Evolutionary conservation across 1,139 yeast genomes (phyloP), one percentile per base, ranked within the genome.

Genomic region (Williopsis jadinii): DNA sequence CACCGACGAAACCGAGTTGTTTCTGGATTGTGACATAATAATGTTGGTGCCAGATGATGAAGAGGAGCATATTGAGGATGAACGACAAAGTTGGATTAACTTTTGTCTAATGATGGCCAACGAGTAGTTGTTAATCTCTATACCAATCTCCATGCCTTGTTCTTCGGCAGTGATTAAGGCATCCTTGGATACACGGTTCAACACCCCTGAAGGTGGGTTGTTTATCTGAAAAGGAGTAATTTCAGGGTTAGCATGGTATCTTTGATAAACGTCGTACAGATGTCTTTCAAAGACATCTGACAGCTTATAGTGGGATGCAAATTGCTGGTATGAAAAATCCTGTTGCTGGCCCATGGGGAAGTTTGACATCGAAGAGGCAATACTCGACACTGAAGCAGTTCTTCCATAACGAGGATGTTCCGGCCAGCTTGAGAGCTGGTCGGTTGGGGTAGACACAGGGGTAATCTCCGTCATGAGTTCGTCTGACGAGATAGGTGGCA

Each of bases 151-250:
- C 24, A 65, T 46, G 1, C 55, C 53, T 3, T 49, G 42, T 9
- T 50, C 54, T 5, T 55, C 41, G 2, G 66, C 59, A 9, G 40
- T 43, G 11, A 51, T 51, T 30, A 62, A 51, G 37, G 67, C 62
- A 24, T 64, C 64, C 42, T 64, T 66, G 2, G 71, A 56, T 1
- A 68, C 66, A 36, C 58, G 58, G 11, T 67, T 64, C 8, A 66
- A 58, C 8, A 67, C 57, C 5, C 73, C 73, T 8, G 68, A 59
- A 5, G 72, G 72, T 6, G 72, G 72, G 46, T 60, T 64, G 32
- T 60, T 50, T 19, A 61, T 59, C 47, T 65, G 66, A 49, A 68
- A 68, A 0, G 73, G 73, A 1, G 73, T 67, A 9, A 61, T 55
- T 35, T 64, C 64, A 26, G 73, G 71, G 43, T 57, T 64, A 34